Evolutionary conservation across 108 stramenopile genomes (phyloP).

Genomic region (Pseudonitzschia multistriata): DNA sequence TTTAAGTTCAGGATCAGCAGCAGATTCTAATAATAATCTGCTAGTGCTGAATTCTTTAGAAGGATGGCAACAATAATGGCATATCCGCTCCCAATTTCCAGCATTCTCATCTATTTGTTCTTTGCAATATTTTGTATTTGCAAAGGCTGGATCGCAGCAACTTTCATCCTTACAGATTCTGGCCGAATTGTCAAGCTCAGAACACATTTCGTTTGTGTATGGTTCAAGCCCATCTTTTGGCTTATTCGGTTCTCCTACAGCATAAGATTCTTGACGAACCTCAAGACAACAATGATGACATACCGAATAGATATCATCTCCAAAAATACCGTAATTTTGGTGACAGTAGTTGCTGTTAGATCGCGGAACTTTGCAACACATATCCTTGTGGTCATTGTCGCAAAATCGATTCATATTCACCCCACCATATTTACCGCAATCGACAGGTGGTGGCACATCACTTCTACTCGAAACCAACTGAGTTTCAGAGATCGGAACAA

Average conservation of each 20-base stretch:
- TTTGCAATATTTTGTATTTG: constrained; percentile 14
- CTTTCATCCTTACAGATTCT: constrained; percentile 25
- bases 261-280: constrained; percentile 12
- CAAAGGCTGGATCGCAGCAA: constrained; percentile 26
- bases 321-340: constrained; percentile 25
- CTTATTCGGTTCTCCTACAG: constrained; percentile 21
- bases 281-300: constrained; percentile 36
- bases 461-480: neutral
- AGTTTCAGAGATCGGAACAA: neutral
- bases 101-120: constrained; percentile 5
- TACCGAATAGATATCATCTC: constrained; percentile 24
- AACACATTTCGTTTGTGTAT: constrained; percentile 23
- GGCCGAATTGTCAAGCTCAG: constrained; percentile 2
- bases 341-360: constrained; percentile 35
- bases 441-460: constrained; percentile 15
- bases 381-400: constrained; percentile 25
- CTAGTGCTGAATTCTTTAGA: constrained; percentile 17
- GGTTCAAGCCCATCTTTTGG: constrained; percentile 10
- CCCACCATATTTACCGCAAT: constrained; percentile 8
- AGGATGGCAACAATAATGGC: constrained; percentile 38
- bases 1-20: neutral
- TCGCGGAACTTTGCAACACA: constrained; percentile 41
- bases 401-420: constrained; percentile 31
- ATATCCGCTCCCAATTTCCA: constrained; percentile 30
- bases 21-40: neutral